A percentile compares a stretch with the other conserved stretches of the same genome.
Conservation (phyloP, 306 rosid genomes). For the Echinosophora koreensis region DNA sequence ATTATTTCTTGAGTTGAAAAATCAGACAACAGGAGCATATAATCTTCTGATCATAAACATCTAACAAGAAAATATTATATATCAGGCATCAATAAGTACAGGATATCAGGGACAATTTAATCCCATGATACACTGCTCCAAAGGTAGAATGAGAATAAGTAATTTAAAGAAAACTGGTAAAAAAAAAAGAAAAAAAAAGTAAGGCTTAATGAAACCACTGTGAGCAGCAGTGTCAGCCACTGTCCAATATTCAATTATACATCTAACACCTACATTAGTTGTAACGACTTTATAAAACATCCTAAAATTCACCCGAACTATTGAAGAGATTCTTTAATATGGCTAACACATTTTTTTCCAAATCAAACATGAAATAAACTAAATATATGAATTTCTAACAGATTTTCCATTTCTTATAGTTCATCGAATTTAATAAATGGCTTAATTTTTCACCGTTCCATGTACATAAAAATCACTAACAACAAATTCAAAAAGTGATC, state of each 20-base stretch:
- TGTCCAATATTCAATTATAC: constrained; percentile 25
- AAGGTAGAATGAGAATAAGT: constrained; percentile 12
- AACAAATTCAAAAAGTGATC: not conserved
- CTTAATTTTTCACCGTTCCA: not conserved
- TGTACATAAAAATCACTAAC: constrained; percentile 9
- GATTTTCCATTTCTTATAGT: not conserved
- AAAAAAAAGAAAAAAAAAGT: not conserved
- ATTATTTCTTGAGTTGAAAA: constrained; percentile 29
- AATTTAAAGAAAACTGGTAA: not conserved
- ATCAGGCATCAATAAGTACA: constrained; percentile 21
- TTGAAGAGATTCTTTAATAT: not conserved
- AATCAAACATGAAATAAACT: not conserved
- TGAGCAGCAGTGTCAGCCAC: constrained; percentile 11
- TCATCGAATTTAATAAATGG: not conserved
- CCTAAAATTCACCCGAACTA: constrained; percentile 14
- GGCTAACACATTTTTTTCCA: constrained; percentile 16
- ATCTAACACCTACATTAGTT: constrained; percentile 21
- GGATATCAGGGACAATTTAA: constrained; percentile 28
- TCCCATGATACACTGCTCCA: constrained; percentile 8
- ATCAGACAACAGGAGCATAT: constrained; percentile 1
- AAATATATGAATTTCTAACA: not conserved
- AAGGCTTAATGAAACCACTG: constrained; percentile 6
- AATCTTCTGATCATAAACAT: constrained; percentile 21
- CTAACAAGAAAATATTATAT: constrained; percentile 22
- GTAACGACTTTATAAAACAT: constrained; percentile 32